phyloP scores from a whole-genome alignment of 2,329 filamentous ascomycete genomes.

The Paracorniculantispora psalliotae region DNA sequence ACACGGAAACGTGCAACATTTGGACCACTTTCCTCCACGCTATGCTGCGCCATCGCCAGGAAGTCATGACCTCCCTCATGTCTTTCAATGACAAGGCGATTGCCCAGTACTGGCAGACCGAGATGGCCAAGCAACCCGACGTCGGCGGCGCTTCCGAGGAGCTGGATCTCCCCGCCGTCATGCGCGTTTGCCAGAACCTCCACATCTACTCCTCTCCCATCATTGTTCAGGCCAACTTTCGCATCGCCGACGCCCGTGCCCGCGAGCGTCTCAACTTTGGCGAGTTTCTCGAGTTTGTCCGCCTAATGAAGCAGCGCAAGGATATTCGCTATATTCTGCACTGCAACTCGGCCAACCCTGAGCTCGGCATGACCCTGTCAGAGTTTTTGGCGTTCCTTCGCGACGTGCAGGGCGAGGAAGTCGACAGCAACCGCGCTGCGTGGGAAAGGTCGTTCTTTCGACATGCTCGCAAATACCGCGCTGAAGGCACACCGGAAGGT shows the following conservation, averaged over 20 bases:
- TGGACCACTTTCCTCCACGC: conserved; percentile 84
- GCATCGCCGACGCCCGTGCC: conserved; percentile 60
- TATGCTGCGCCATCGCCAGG: conserved; percentile 80
- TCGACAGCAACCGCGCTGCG: conserved; percentile 56
- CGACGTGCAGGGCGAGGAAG: conserved; percentile 69
- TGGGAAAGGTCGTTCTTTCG: conserved; percentile 73
- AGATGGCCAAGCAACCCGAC: conserved; percentile 67
- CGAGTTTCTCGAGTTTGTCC: conserved; percentile 81
- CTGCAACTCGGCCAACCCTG: conserved; percentile 51
- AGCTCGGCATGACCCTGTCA: conserved; percentile 60
- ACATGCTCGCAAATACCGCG: conserved; percentile 56
- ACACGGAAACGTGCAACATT: conserved; percentile 63
- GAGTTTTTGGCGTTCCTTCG: conserved; percentile 75
- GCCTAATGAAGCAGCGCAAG: conserved; percentile 74
- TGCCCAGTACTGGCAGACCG: conserved; percentile 76
- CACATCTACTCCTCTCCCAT: conserved; percentile 85
- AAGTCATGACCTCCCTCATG: conserved; percentile 84
- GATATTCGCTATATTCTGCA: conserved; percentile 75
- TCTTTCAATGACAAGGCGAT: conserved; percentile 80
- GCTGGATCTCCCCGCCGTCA: conserved; percentile 73
- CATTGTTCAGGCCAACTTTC: conserved; percentile 69
- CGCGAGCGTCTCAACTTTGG: conserved; percentile 66
- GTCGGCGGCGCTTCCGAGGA: conserved; percentile 57
- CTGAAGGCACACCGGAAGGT: conserved; percentile 43
- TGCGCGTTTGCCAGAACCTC: conserved; percentile 78